Conservation (phyloP, 2,329 filamentous ascomycete species). For the Aspergillus arachidicola region DNA sequence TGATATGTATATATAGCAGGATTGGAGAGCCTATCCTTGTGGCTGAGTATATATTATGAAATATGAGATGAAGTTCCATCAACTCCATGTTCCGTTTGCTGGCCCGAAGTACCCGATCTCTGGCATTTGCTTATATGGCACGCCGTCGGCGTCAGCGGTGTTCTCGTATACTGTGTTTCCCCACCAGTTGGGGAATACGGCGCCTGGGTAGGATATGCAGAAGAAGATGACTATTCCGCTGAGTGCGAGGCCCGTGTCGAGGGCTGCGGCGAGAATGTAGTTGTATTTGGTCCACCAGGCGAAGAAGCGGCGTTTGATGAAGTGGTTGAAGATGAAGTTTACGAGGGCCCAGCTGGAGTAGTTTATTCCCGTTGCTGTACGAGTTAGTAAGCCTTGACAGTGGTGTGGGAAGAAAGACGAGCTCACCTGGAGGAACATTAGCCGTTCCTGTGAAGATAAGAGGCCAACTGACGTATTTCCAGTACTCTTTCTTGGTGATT, state of each 20-base stretch:
- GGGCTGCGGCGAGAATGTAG: slow-evolving; percentile 45
- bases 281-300: slow-evolving; percentile 50
- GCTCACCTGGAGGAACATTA: slow-evolving; percentile 29
- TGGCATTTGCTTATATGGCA: slow-evolving; percentile 31
- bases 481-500: slow-evolving; percentile 34
- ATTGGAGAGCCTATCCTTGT: neutral
- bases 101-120: slow-evolving; percentile 35
- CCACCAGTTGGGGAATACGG: slow-evolving; percentile 36
- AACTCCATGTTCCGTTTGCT: slow-evolving; percentile 32
- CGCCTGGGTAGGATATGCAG: slow-evolving; percentile 36
- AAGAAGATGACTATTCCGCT: slow-evolving; percentile 41
- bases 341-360: slow-evolving; percentile 40
- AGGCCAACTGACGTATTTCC: slow-evolving; percentile 39
- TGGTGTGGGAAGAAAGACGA: neutral
- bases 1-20: neutral
- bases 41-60: neutral
- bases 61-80: neutral
- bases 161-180: slow-evolving; percentile 37
- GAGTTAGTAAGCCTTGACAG: neutral
- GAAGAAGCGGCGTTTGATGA: slow-evolving; percentile 58
- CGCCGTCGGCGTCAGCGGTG: slow-evolving; percentile 33
- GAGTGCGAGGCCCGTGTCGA: slow-evolving; percentile 39
- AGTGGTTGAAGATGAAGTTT: slow-evolving; percentile 75
- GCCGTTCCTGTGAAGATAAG: slow-evolving; percentile 34
- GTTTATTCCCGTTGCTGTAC: slow-evolving; percentile 36